A percentile compares a stretch with the other conserved stretches of the same genome.
Evolutionary conservation across 2,329 filamentous ascomycete species (phyloP).

Genomic region (Calonectria hawksworthii): DNA sequence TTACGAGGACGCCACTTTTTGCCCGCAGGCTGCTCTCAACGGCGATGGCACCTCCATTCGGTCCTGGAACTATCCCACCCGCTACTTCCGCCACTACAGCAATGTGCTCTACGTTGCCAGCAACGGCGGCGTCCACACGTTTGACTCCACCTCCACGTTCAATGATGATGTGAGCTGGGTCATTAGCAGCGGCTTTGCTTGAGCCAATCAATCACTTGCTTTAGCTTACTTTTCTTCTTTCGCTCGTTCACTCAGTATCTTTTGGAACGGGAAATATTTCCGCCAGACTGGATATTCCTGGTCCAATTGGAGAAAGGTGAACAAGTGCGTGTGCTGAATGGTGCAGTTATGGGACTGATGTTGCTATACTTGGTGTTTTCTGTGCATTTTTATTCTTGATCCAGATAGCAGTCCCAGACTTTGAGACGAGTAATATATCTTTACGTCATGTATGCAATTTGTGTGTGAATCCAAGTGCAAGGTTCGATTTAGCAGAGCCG

Average conservation of each 20-base stretch:
- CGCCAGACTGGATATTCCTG: not conserved
- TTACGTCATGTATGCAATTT: not conserved
- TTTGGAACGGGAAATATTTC: not conserved
- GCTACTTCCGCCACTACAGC: constrained; percentile 68
- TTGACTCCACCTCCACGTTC: constrained; percentile 64
- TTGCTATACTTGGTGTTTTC: not conserved
- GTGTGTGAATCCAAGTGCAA: not conserved
- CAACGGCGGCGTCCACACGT: constrained; percentile 68
- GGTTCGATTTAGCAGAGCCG: not conserved
- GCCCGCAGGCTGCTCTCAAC: constrained; percentile 65
- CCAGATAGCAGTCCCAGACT: not conserved
- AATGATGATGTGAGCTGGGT: constrained; percentile 58
- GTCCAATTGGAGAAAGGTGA: not conserved
- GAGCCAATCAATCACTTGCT: not conserved
- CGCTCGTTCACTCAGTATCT: not conserved
- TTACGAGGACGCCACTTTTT: constrained; percentile 74
- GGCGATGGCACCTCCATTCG: constrained; percentile 66
- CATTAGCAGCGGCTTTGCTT: constrained; percentile 23
- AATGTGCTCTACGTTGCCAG: constrained; percentile 59
- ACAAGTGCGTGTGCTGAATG: not conserved
- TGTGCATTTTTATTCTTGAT: not conserved
- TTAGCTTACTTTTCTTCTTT: not conserved
- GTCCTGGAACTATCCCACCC: constrained; percentile 72
- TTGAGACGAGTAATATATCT: not conserved
- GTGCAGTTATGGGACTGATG: not conserved